phyloP scores from a whole-genome alignment of 495 filamentous ascomycete species.

The Venustampulla echinocandica region DNA sequence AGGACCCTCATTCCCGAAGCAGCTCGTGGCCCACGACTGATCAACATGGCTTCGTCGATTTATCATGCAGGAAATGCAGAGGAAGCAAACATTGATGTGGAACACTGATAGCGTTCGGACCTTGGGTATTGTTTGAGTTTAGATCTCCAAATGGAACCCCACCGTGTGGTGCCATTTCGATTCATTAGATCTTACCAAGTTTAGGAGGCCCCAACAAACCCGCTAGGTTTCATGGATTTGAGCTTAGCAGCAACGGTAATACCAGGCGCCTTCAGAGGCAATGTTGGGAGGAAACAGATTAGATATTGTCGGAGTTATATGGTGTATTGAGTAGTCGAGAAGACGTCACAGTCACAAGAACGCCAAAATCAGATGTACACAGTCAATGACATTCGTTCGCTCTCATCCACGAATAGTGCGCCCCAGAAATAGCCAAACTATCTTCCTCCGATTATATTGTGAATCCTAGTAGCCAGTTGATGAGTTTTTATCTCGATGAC shows the following conservation, averaged over 20 bases:
- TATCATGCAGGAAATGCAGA: constrained; percentile 7
- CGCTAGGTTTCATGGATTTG: background rate
- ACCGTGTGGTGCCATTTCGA: constrained; percentile 3
- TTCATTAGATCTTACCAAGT: constrained; percentile 5
- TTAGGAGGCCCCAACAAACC: constrained; percentile 5
- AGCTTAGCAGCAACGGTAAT: background rate
- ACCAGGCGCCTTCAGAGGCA: background rate
- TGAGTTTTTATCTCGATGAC: background rate
- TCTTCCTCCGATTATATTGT: background rate
- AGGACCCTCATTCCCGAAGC: no score
- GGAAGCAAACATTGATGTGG: constrained; percentile 10
- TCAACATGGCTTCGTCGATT: constrained; percentile 9
- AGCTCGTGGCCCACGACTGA: constrained; percentile 4
- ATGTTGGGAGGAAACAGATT: background rate
- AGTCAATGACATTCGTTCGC: background rate
- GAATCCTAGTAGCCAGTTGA: background rate
- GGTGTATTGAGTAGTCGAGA: background rate
- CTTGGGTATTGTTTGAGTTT: constrained; percentile 8
- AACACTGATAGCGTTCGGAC: constrained; percentile 5
- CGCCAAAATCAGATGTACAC: background rate
- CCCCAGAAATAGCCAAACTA: background rate
- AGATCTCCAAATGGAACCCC: constrained; percentile 7
- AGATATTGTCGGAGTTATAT: background rate
- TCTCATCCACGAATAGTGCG: background rate
- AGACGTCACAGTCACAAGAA: background rate